phyloP scores from a whole-genome alignment of 2,329 filamentous ascomycete species.

The Diaporthe citriasiana region DNA sequence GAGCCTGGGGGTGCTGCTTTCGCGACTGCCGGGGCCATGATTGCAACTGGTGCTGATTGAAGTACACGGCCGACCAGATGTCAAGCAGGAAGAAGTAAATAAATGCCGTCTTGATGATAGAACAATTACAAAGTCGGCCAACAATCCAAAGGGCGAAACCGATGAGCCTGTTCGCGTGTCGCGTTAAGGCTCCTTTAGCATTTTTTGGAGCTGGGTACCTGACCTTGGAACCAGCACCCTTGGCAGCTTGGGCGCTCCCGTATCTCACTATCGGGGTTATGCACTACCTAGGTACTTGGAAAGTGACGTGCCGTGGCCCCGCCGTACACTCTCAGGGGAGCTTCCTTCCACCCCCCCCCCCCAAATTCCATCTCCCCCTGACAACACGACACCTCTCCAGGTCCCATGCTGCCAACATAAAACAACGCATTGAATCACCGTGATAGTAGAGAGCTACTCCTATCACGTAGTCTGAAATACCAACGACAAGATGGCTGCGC shows the following conservation, averaged over 20 bases:
- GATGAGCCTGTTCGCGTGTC: slow-evolving; percentile 24
- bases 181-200: slow-evolving; percentile 33
- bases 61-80: not conserved
- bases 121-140: not conserved
- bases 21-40: slow-evolving; percentile 36
- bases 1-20: slow-evolving; percentile 40
- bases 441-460: slow-evolving; percentile 99
- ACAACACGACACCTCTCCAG: slow-evolving; percentile 14
- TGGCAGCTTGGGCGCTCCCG: slow-evolving; percentile 44
- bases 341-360: slow-evolving; percentile 16
- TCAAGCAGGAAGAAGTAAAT: not conserved
- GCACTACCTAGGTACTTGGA: slow-evolving; percentile 23
- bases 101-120: not conserved
- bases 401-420: slow-evolving; percentile 27
- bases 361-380: slow-evolving; percentile 27
- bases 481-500: slow-evolving; percentile 76
- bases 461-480: slow-evolving; percentile 68
- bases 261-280: slow-evolving; percentile 42
- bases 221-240: not conserved
- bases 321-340: slow-evolving; percentile 34
- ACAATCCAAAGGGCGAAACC: slow-evolving; percentile 28
- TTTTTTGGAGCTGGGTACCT: slow-evolving; percentile 33
- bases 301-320: slow-evolving; percentile 36
- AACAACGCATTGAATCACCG: slow-evolving; percentile 44
- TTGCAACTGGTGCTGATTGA: not conserved